phyloP scores from a whole-genome alignment of 768 basidiomycete species.

The Tulasnella sp. region DNA sequence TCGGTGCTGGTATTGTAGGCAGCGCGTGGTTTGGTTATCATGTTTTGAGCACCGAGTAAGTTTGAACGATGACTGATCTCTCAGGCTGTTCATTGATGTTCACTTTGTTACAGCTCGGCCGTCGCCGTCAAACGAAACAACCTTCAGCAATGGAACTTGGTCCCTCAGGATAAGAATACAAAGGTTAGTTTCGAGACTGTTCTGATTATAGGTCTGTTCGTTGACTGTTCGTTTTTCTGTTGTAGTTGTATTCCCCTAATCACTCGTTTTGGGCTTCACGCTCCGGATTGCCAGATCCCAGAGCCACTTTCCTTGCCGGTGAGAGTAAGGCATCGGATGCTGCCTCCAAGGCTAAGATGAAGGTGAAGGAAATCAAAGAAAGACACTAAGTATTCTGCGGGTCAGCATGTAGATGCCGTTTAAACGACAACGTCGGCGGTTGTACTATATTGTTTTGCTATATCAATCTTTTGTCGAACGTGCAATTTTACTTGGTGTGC shows the following conservation, averaged over 20 bases:
- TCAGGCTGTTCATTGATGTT: background rate
- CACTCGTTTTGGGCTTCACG: constrained; percentile 12
- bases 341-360: constrained; percentile 9
- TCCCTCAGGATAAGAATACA: constrained; percentile 18
- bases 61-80: background rate
- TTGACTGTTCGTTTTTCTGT: background rate
- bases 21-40: constrained; percentile 13
- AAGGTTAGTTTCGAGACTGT: constrained; percentile 6
- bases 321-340: constrained; percentile 5
- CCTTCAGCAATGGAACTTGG: constrained; percentile 17
- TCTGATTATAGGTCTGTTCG: background rate
- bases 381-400: too few relatives aligned
- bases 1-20: constrained; percentile 13
- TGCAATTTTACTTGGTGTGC: too few relatives aligned
- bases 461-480: constrained; percentile 1
- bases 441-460: background rate
- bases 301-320: constrained; percentile 15
- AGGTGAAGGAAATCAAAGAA: constrained; percentile 16
- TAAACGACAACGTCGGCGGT: too few relatives aligned
- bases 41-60: constrained; percentile 7
- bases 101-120: background rate
- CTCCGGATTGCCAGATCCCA: constrained; percentile 13
- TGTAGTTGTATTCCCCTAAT: constrained; percentile 16
- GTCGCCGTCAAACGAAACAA: constrained; percentile 16
- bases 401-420: too few relatives aligned